These are phyloP conservation scores for Aaosphaeria pasadenensis DNA, from an alignment of 2,329 filamentous ascomycete species.

Conservation along the genomic window DNA sequence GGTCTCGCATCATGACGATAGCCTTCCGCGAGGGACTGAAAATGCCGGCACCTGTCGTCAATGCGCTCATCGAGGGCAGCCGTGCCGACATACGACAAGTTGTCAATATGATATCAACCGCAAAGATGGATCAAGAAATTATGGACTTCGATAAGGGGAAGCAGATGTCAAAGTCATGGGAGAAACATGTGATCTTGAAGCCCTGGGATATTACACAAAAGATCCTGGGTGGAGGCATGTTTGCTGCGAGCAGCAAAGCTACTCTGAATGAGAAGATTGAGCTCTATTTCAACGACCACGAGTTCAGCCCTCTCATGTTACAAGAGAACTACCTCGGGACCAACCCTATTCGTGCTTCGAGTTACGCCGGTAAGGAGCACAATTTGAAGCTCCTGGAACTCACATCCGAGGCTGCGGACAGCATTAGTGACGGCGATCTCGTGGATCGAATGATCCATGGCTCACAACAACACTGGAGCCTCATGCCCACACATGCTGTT, in stretches of 20 bases:
- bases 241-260: conserved; percentile 75
- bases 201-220: conserved; percentile 98
- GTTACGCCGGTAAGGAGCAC: conserved; percentile 64
- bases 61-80: conserved; percentile 91
- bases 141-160: conserved; percentile 86
- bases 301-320: conserved; percentile 95
- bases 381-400: conserved; percentile 83
- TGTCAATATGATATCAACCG: conserved; percentile 96
- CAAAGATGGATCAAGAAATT: conserved; percentile 77
- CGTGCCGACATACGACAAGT: conserved; percentile 96
- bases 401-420: conserved; percentile 82
- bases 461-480: conserved; percentile 94
- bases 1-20: conserved; percentile 91
- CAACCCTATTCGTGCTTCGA: conserved; percentile 65
- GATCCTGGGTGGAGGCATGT: conserved; percentile 84
- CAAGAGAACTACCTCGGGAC: conserved; percentile 96
- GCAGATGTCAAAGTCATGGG: conserved; percentile 95
- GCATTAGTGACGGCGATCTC: conserved; percentile 94
- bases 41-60: conserved; percentile 77
- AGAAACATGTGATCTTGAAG: conserved; percentile 95
- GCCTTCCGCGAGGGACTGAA: conserved; percentile 89
- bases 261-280: conserved; percentile 98
- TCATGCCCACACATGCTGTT: conserved; percentile 94
- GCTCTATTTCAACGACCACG: conserved; percentile 98
- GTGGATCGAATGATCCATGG: conserved; percentile 98